Base-by-base conservation (phyloP, 2,329 filamentous ascomycete genomes). In the Biscogniauxia marginata region DNA sequence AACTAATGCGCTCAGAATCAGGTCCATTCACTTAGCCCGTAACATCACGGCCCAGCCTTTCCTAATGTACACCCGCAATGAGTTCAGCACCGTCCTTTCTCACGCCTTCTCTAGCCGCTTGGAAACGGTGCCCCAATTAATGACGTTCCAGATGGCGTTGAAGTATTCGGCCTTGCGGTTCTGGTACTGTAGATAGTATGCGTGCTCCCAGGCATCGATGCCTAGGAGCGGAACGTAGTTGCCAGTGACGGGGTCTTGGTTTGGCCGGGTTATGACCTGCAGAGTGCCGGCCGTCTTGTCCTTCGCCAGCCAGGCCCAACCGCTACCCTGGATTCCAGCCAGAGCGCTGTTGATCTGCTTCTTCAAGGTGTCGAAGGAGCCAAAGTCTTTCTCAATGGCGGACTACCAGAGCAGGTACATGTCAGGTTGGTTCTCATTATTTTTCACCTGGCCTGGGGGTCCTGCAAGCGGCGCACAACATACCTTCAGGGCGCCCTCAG, bases 141-240 rank as follows among this genome's bases (percentile, higher is more conserved):
- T 79, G 49, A 92, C 88, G 65, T 91, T 86, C 89, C 89, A 92
- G 69, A 92, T 84, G 50, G 87, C 87, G 68, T 79, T 83, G 78
- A 91, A 91, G 77, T 92, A 92, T 74, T 91, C 89, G 53, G 86
- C 89, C 81, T 91, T 91, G 71, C 87, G 83, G 78, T 92, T 92
- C 81, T 91, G 81, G 75, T 92, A 92, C 64, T 82, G 80, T 19
- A 83, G 68, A 63, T 84, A 84, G 65, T 83, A 84, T 1, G 81
- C 81, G 69, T 84, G 81, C 71, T 84, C 81, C 81, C 82, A 88
- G 74, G 87, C 86, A 68, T 89, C 86, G 6, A 88, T 76, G 1
- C 84, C 85, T 51, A 85, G 75, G 9, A 89, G 72, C 1, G 81
- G 81, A 7, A 75, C 70, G 30, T 74, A 73, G 50, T 77, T 75